A percentile compares a stretch with the other conserved stretches of the same genome.
Conservation (phyloP, 1,284 basidiomycete genomes). For the Trichosporon faecale region DNA sequence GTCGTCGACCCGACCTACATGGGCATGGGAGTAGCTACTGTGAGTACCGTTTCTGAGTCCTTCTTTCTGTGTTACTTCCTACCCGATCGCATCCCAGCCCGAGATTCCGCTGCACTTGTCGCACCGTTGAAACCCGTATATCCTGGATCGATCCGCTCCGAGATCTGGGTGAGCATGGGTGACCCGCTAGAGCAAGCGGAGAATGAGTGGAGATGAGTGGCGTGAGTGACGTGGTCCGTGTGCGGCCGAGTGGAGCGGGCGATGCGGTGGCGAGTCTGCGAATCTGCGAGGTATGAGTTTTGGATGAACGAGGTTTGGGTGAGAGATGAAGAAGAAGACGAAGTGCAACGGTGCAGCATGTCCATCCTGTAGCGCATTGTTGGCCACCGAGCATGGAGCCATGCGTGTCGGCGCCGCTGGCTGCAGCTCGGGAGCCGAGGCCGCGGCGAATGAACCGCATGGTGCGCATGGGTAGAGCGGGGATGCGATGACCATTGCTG, state of each 20-base stretch:
- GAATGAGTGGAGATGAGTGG: background rate
- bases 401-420: background rate
- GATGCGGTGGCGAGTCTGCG: background rate
- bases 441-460: background rate
- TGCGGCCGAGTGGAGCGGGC: background rate
- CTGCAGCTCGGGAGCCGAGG: background rate
- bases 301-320: background rate
- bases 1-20: slow-evolving; percentile 6
- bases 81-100: background rate
- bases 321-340: background rate
- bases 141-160: background rate
- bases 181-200: background rate
- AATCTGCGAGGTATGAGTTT: background rate
- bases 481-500: background rate
- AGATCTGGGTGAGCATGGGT: background rate
- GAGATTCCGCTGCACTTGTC: background rate
- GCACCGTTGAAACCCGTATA: background rate
- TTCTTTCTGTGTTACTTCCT: background rate
- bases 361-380: background rate
- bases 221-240: background rate
- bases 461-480: background rate
- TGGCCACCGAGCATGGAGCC: background rate
- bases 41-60: background rate
- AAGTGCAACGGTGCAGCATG: background rate
- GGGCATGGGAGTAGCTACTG: slow-evolving; percentile 8